Evolutionary conservation across 106 monocot genomes (phyloP), one percentile per base, ranked within the genome.

Genomic region (Dendrobium chrysotoxum): DNA sequence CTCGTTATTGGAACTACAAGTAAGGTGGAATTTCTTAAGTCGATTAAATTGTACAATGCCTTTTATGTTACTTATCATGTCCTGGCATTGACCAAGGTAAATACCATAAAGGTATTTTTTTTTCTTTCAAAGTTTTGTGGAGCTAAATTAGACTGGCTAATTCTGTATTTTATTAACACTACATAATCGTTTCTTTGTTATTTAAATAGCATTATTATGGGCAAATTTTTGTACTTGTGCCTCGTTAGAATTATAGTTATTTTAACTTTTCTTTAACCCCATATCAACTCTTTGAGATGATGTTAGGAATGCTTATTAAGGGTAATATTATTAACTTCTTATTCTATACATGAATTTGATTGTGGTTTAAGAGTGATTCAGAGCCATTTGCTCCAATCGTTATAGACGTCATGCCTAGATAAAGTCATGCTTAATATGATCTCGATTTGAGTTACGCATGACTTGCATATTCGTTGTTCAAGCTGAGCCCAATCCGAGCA

Each of bases 1-100:
- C 78, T 98, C 76, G 89, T 98, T 54, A 86, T 95, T 79, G 94
- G 94, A 80, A 94, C 97, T 78, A 98, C 94, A 68, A 91, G 94
- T 84, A 89, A 94, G 67, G 89, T 84, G 31, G 89, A 82, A 18
- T 92, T 98, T 86, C 81, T 98, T 35, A 92, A 91, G 40, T 92
- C 97, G 38, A 87, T 98, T 84, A 94, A 92, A 76, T 89, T 98
- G 41, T 86, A 88, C 53, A 85, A 84, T 89, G 86, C 91, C 71
- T 98, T 98, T 77, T 90, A 92, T 58, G 91, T 91, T 28, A 82
- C 88, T 41, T 87, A 92, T 81, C 87, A 88, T 83, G 92, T 98
- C n/a, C 94, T 92, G 18, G 87, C 84, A 50, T 81, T 98, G 84
- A 73, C 89, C 53, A 82, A 81, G 77, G 86, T 57, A 74, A 92